These are phyloP conservation scores for Aspergillus ochraceus DNA, from an alignment of 2,329 filamentous ascomycete genomes.

Conservation along the genomic window DNA sequence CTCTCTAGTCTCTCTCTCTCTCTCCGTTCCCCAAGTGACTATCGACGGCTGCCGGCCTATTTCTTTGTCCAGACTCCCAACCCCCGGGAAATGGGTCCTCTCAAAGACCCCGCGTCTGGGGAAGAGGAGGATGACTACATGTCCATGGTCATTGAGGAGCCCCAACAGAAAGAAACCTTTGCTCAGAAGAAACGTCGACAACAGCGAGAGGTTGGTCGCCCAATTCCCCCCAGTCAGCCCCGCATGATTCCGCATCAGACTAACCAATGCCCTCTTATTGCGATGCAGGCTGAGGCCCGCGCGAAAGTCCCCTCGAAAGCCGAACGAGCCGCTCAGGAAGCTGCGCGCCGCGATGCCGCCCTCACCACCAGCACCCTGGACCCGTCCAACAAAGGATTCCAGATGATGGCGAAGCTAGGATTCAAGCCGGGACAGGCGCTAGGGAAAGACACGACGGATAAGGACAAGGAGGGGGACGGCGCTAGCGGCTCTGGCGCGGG, in stretches of 20 bases:
- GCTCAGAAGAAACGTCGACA: constrained; percentile 59
- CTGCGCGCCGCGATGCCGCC: constrained; percentile 70
- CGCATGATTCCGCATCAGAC: constrained; percentile 1
- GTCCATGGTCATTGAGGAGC: constrained; percentile 85
- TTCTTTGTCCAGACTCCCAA: neutral
- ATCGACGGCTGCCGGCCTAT: neutral
- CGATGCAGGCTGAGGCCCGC: constrained; percentile 62
- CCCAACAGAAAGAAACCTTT: constrained; percentile 60
- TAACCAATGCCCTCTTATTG: neutral
- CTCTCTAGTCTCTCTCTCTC: too few relatives aligned
- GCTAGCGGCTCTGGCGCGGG: constrained; percentile 8
- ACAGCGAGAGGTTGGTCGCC: constrained; percentile 46
- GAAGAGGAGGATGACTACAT: constrained; percentile 95
- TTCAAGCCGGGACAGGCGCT: constrained; percentile 75
- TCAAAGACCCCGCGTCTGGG: constrained; percentile 10
- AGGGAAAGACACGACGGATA: constrained; percentile 55
- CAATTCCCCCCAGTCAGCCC: constrained; percentile 23
- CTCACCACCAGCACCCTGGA: constrained; percentile 73
- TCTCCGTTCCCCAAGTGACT: too few relatives aligned
- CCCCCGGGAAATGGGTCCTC: constrained; percentile 7
- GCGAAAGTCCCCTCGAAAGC: constrained; percentile 72
- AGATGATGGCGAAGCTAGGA: constrained; percentile 97
- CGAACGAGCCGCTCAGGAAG: constrained; percentile 74
- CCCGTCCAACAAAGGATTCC: constrained; percentile 77
- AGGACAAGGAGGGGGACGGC: neutral